Evolutionary conservation across 306 rosid species (phyloP).

Genomic region (Casuarina cunninghamiana): DNA sequence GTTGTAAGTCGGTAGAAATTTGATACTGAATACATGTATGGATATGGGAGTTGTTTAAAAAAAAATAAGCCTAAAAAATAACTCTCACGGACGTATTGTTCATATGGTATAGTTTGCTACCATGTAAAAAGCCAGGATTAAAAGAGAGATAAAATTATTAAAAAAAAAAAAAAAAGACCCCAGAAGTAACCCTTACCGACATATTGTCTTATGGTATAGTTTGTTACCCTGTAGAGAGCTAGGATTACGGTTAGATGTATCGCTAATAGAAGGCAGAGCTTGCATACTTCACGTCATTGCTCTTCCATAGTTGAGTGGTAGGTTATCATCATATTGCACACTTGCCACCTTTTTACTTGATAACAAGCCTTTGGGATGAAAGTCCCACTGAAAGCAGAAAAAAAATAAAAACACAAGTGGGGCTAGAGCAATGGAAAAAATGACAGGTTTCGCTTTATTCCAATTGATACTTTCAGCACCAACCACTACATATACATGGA

Average conservation of each 20-base stretch:
- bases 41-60: no score
- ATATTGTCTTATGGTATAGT: neutral
- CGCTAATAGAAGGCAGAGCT: neutral
- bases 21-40: no score
- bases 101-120: neutral
- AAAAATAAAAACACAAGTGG: conserved; percentile 23
- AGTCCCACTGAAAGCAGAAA: neutral
- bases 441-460: conserved; percentile 26
- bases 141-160: no score
- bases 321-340: neutral
- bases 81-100: neutral
- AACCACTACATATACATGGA: conserved; percentile 44
- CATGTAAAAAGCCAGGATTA: conserved; percentile 1
- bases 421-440: conserved; percentile 11
- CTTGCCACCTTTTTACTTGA: neutral
- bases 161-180: no score
- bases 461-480: conserved; percentile 17
- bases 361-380: neutral
- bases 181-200: neutral
- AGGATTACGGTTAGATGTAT: neutral
- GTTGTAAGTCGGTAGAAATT: no score
- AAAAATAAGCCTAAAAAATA: neutral
- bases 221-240: neutral
- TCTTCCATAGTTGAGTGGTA: neutral
- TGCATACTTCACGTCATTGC: neutral